Conservation (phyloP, 257 asterid genomes). For the Capsicum baccatum region DNA sequence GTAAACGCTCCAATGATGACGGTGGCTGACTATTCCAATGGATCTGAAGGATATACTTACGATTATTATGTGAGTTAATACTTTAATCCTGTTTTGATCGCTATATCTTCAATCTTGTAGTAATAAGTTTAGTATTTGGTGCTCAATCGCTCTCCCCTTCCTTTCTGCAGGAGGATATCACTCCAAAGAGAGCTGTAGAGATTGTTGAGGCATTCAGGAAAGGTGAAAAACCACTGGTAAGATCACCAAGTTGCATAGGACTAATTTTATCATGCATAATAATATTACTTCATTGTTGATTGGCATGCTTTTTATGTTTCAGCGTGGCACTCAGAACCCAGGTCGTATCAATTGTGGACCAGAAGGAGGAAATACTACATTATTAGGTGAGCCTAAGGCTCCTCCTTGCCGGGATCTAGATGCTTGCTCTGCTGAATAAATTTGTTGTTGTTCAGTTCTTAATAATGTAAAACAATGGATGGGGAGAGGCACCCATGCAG, state of each 20-base stretch:
- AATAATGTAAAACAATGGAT: slow-evolving; percentile 56
- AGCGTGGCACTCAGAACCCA: slow-evolving; percentile 96
- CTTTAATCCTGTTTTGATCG: background rate
- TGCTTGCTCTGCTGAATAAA: slow-evolving; percentile 59
- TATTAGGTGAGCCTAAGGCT: slow-evolving; percentile 86
- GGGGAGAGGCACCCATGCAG: slow-evolving; percentile 50
- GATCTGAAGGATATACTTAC: slow-evolving; percentile 90
- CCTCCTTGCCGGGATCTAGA: slow-evolving; percentile 96
- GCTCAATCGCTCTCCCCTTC: background rate
- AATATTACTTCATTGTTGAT: slow-evolving; percentile 13
- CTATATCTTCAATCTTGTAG: background rate
- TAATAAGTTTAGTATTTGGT: background rate
- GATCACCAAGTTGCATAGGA: slow-evolving; percentile 32
- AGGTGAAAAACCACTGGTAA: slow-evolving; percentile 96
- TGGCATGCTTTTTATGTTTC: slow-evolving; percentile 35
- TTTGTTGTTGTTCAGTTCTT: slow-evolving; percentile 32
- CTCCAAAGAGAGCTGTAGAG: slow-evolving; percentile 86
- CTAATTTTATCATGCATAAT: slow-evolving; percentile 21
- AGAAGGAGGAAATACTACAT: slow-evolving; percentile 85
- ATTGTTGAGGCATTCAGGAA: slow-evolving; percentile 87
- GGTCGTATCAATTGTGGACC: slow-evolving; percentile 80
- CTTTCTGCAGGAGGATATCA: slow-evolving; percentile 77
- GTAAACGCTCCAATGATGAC: slow-evolving; percentile 99
- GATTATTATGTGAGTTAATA: slow-evolving; percentile 73
- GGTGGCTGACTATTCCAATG: slow-evolving; percentile 95